These are phyloP conservation scores for Aegilops sharonensis DNA, from an alignment of 176 grass and related monocot species.

Conservation along the genomic window DNA sequence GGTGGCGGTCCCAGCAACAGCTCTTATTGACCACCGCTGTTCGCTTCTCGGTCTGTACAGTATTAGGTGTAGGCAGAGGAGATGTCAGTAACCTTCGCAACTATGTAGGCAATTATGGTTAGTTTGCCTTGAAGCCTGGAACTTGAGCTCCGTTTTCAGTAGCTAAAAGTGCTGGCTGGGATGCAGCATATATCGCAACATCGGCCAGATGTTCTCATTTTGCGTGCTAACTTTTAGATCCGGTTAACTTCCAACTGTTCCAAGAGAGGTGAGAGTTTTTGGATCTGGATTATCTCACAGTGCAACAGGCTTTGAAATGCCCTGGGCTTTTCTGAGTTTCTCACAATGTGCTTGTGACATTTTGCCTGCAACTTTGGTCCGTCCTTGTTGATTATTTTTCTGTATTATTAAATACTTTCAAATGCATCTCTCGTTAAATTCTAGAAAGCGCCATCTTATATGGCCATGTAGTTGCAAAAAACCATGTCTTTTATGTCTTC, in stretches of 20 bases:
- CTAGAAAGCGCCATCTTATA: neutral
- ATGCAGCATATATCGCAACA: neutral
- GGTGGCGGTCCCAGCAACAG: conserved; percentile 29
- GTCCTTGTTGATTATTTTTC: neutral
- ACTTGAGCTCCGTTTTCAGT: neutral
- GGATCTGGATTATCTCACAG: neutral
- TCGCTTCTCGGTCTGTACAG: neutral
- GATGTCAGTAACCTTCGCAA: conserved; percentile 27
- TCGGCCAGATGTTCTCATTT: neutral
- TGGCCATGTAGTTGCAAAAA: neutral
- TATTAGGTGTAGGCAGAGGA: conserved; percentile 11
- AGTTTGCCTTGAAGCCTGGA: neutral
- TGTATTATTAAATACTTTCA: neutral
- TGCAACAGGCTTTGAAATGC: neutral
- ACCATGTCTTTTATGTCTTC: neutral
- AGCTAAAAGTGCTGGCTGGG: neutral
- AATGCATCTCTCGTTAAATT: neutral
- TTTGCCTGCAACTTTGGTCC: neutral
- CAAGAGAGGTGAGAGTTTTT: neutral
- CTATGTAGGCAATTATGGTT: neutral
- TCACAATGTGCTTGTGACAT: neutral
- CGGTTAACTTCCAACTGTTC: neutral
- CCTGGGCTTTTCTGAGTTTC: neutral
- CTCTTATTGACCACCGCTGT: conserved; percentile 46
- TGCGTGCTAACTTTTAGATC: conserved; percentile 3